Evolutionary conservation across 1,139 yeast genomes (phyloP), one percentile per base, ranked within the genome.

Genomic region (Geotrichum fermentans): DNA sequence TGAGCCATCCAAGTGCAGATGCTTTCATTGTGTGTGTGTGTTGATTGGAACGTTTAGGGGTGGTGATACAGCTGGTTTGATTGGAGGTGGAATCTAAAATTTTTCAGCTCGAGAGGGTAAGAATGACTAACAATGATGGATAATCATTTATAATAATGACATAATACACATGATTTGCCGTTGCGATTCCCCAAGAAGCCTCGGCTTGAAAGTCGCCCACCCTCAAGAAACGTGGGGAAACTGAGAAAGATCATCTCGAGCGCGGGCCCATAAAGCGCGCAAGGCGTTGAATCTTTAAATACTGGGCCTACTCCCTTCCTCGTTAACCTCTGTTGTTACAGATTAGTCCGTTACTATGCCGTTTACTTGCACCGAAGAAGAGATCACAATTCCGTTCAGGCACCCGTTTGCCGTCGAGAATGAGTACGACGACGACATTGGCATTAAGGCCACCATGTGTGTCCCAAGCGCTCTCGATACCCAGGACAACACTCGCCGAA

Each of bases 391-490:
- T 24, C 47, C 51, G n/a, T 51, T 44, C 24, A 28, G 44, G 17
- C 51, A 47, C 20, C 51, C 51, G 1, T 38, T 47, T 21, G 45
- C 50, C n/a, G 26, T 45, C 20, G 51, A 39, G 21, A 47, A 51
- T 20, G 48, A 45, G n/a, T 20, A 32, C 16, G 43, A 40, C 30
- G 18, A 29, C 14, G 37, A 42, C 13, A 21, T 18, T 3, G 52
- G 50, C 10, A 45, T 51, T 6, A 16, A 26, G n/a, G 54, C 50
- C 21, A 51, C 54, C 2, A 20, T 51, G n/a, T 47, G 45, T 10
- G 36, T 40, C 8, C 54, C 54, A 1, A 29, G 36, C 18, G 41
- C 28, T 14, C 11, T 13, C 16, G 43, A 40, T 36, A 20, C 18
- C 28, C 6, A 28, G 13, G 17, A 29, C 28, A 22, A 8, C 6